phyloP scores from a whole-genome alignment of 306 rosid species.

The Datisca glomerata region DNA sequence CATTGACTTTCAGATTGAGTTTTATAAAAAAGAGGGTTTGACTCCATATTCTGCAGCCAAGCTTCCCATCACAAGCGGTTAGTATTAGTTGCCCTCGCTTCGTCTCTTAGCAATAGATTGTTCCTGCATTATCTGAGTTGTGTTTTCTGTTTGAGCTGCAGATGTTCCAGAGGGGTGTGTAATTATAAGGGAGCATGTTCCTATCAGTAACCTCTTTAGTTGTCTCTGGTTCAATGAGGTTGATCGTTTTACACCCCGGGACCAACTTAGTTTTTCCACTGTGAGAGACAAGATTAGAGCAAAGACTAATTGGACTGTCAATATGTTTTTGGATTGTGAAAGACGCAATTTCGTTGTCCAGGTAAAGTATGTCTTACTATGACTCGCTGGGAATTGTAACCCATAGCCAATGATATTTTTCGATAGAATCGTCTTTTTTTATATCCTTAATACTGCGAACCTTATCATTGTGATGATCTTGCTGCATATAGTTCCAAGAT shows the following conservation, averaged over 20 bases:
- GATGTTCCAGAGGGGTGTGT: constrained; percentile 99
- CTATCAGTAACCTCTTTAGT: constrained; percentile 76
- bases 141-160: constrained; percentile 21
- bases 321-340: constrained; percentile 78
- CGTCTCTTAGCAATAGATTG: not conserved
- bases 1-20: constrained; percentile 68
- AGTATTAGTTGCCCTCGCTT: constrained; percentile 4
- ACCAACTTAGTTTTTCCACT: constrained; percentile 88
- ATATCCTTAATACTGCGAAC: too few species aligned
- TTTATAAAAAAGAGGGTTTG: constrained; percentile 74
- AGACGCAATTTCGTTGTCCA: constrained; percentile 70
- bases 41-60: constrained; percentile 61
- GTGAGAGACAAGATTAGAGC: constrained; percentile 81
- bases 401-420: too few species aligned
- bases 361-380: constrained; percentile 28
- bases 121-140: not conserved
- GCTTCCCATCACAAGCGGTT: constrained; percentile 95
- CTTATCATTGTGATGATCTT: too few species aligned
- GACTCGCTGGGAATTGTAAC: not conserved
- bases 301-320: constrained; percentile 58
- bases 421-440: too few species aligned
- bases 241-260: constrained; percentile 91
- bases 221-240: constrained; percentile 99
- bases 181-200: constrained; percentile 78
- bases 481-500: too few species aligned